phyloP scores from a whole-genome alignment of 495 filamentous ascomycete species.

The Umbilicaria muhlenbergii region DNA sequence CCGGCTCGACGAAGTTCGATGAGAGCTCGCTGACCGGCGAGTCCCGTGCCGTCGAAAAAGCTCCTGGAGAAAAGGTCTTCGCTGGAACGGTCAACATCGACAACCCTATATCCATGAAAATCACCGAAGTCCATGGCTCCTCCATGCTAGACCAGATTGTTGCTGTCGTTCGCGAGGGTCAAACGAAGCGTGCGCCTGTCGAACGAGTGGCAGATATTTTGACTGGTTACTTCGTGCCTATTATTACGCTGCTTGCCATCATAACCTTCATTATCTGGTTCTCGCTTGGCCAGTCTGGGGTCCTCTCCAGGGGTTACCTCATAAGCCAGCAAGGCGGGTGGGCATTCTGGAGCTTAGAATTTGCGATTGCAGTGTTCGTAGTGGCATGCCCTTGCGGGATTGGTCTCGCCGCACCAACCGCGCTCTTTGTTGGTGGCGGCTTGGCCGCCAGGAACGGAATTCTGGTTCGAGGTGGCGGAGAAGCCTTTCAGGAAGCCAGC shows the following conservation, averaged over 20 bases:
- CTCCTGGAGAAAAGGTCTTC: slow-evolving; percentile 54
- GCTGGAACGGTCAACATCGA: slow-evolving; percentile 79
- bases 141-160: slow-evolving; percentile 94
- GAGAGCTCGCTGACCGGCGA: slow-evolving; percentile 88
- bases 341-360: slow-evolving; percentile 77
- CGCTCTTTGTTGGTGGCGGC: slow-evolving; percentile 81
- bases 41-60: slow-evolving; percentile 60
- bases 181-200: slow-evolving; percentile 72
- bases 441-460: slow-evolving; percentile 81
- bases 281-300: slow-evolving; percentile 51
- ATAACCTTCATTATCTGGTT: slow-evolving; percentile 78
- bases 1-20: slow-evolving; percentile 57
- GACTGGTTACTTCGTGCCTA: slow-evolving; percentile 80
- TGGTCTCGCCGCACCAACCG: slow-evolving; percentile 82
- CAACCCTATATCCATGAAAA: slow-evolving; percentile 47
- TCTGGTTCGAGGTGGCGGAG: slow-evolving; percentile 85
- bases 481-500: slow-evolving; percentile 91
- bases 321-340: slow-evolving; percentile 56
- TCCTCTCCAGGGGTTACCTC: slow-evolving; percentile 49
- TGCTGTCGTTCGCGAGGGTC: slow-evolving; percentile 76
- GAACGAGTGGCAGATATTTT: slow-evolving; percentile 73
- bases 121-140: slow-evolving; percentile 55
- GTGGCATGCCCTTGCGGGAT: slow-evolving; percentile 91
- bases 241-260: slow-evolving; percentile 68
- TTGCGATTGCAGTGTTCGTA: slow-evolving; percentile 90